Evolutionary conservation across 805 yeast genomes (phyloP), one percentile per base, ranked within the genome.

Genomic region (Priceomyces haplophilus): DNA sequence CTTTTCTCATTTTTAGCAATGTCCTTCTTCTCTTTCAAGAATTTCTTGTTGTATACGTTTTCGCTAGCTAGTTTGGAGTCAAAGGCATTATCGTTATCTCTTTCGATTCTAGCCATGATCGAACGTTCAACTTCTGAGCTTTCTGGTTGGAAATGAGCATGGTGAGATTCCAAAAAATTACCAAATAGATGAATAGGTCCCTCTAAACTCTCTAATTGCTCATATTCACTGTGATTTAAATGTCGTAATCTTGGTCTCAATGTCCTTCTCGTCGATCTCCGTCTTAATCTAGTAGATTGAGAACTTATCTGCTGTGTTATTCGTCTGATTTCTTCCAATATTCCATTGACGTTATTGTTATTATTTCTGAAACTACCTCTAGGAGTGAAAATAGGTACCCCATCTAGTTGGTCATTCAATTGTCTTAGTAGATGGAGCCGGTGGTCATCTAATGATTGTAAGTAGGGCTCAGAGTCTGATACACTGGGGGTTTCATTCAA

Each of bases 81-180:
- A 34, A 70, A 37, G 10, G 61, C 61, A n/a, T 43, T 41, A 34
- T 70, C 74, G 43, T 69, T 69, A 23, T 69, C 73, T 21, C 67
- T 55, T 47, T 65, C 72, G 13, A 70, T 67, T 18, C 73, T 51
- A 35, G 57, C 64, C 64, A 70, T 58, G n/a, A 66, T 66, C 4
- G 67, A 54, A 25, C 53, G 50, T 34, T 62, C 65, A 6, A 60
- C 46, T 17, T 44, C 53, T 21, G 45, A 38, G 7, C 38, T 37
- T 17, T 33, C 49, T 34, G 35, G 34, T 7, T 37, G 37, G 3
- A 23, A n/a, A 4, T 38, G 30, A 13, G 29, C 13, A 24, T 32
- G 35, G 13, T 31, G 32, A 34, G 29, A 20, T 2, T 34, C 36
- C 24, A 37, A 40, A n/a, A 42, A 17, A 19, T 37, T 37, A 10